phyloP scores from a whole-genome alignment of 257 asterid genomes.

The Lithospermum erythrorhizon region DNA sequence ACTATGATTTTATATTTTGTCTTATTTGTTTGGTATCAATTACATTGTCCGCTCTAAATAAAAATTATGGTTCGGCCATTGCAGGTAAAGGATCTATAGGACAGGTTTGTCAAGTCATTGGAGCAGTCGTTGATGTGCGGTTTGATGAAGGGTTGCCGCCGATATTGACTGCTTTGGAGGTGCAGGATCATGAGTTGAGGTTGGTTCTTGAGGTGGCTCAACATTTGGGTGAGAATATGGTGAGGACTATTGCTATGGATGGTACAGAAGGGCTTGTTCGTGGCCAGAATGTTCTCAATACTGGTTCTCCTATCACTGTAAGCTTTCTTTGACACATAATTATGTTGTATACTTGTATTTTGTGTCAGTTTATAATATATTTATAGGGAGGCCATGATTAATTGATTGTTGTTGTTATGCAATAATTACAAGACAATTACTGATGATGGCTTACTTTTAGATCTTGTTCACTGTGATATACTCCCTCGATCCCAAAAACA shows the following conservation, averaged over 20 bases:
- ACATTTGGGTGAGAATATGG: slow-evolving; percentile 83
- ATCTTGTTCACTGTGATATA: too few species aligned
- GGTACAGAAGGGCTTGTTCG: slow-evolving; percentile 88
- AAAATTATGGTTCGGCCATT: not conserved
- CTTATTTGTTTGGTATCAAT: too few species aligned
- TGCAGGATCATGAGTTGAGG: slow-evolving; percentile 70
- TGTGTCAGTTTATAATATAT: too few species aligned
- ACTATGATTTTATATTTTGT: too few species aligned
- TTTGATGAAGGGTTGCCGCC: slow-evolving; percentile 81
- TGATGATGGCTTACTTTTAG: too few species aligned
- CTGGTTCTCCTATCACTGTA: slow-evolving; percentile 85
- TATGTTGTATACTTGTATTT: too few species aligned
- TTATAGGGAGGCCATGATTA: too few species aligned
- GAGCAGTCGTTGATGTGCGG: slow-evolving; percentile 90
- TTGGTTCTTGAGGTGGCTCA: slow-evolving; percentile 86
- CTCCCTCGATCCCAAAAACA: too few species aligned
- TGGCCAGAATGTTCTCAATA: slow-evolving; percentile 78
- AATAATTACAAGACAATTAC: too few species aligned
- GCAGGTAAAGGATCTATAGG: slow-evolving; percentile 73
- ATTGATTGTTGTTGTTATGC: too few species aligned
- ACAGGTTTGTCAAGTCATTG: slow-evolving; percentile 76
- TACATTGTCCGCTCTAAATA: too few species aligned
- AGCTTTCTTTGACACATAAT: not conserved
- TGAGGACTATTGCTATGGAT: slow-evolving; percentile 90
- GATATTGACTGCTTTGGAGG: slow-evolving; percentile 80